These are phyloP conservation scores for Jatropha curcas DNA, from an alignment of 345 rosid genomes.

Conservation along the genomic window DNA sequence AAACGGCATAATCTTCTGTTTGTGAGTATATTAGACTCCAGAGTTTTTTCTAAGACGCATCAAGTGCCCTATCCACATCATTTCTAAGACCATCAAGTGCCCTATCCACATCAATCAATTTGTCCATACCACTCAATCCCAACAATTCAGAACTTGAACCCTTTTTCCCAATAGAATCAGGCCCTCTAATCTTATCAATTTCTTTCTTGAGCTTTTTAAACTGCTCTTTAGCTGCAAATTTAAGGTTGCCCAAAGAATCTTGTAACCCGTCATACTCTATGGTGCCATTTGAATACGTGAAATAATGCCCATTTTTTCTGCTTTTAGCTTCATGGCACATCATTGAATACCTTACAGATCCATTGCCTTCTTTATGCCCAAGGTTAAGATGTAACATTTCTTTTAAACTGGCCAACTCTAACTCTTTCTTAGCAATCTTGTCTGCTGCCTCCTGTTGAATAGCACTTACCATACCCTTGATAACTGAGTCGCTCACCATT, in stretches of 20 bases:
- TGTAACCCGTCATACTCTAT: conserved; percentile 22
- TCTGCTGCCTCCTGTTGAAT: conserved; percentile 66
- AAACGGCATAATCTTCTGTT: neutral
- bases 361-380: conserved; percentile 32
- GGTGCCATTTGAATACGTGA: conserved; percentile 21
- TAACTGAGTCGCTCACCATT: conserved; percentile 72
- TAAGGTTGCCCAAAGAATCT: conserved; percentile 43
- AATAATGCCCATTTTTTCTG: conserved; percentile 7
- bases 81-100: conserved; percentile 22
- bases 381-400: conserved; percentile 39
- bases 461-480: conserved; percentile 55
- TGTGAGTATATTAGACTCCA: conserved; percentile 13
- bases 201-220: conserved; percentile 58
- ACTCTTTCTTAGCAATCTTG: conserved; percentile 60
- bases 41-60: conserved; percentile 17
- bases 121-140: conserved; percentile 51
- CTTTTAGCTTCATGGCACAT: conserved; percentile 13
- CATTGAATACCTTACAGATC: conserved; percentile 7
- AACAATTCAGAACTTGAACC: conserved; percentile 34
- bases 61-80: conserved; percentile 24
- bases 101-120: conserved; percentile 24
- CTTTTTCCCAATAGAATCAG: conserved; percentile 33
- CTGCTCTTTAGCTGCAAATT: conserved; percentile 44
- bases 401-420: conserved; percentile 54
- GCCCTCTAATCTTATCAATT: conserved; percentile 45